Conservation (phyloP, 139 green algal species). For the Tetradesmus obliquus region DNA sequence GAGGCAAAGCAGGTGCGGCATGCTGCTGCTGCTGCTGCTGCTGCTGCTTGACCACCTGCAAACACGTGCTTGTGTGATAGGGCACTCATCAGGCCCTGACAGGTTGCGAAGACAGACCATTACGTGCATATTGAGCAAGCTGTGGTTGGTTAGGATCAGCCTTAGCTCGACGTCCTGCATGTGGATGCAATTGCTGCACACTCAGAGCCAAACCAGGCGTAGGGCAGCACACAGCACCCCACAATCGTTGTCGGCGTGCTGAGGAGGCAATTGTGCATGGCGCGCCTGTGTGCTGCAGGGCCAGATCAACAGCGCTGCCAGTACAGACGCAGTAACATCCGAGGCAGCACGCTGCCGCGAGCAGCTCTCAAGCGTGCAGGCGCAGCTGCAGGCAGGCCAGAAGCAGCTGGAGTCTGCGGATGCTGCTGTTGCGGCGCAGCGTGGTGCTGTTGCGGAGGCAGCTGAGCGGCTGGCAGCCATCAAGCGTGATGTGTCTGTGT, state of each 20-base stretch:
- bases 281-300: neutral
- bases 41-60: neutral
- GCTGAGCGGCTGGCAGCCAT: conserved; percentile 29
- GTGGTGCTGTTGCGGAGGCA: conserved; percentile 26
- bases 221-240: neutral
- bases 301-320: neutral
- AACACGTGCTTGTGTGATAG: neutral
- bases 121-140: no score
- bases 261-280: neutral
- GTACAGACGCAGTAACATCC: conserved; percentile 8
- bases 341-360: conserved; percentile 11
- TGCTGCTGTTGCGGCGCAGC: conserved; percentile 6
- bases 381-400: conserved; percentile 48
- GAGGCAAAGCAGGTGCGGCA: conserved; percentile 51
- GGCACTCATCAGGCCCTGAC: neutral
- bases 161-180: no score
- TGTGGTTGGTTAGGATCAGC: no score
- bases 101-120: no score
- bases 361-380: conserved; percentile 43
- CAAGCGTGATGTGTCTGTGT: conserved; percentile 31
- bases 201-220: no score
- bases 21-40: conserved; percentile 24
- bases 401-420: conserved; percentile 32
- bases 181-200: no score
- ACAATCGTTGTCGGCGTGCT: neutral